Conservation (phyloP, 257 asterid species). For the Solanum medicagineum region DNA sequence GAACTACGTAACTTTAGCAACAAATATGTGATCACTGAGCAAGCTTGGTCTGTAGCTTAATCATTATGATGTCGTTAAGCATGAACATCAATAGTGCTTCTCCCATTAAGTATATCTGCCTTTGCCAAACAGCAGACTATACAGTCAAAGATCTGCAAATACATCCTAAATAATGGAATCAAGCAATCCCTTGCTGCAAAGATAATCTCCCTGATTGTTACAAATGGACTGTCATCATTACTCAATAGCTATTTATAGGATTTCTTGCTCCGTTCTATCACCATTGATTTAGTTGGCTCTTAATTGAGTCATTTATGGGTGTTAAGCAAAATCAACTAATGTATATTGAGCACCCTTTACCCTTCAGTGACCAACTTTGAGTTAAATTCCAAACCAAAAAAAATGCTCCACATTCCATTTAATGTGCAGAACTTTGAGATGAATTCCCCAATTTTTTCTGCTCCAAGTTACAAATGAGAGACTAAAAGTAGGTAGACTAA, state of each 20-base stretch:
- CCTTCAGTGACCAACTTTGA: not conserved
- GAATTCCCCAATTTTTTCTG: not conserved
- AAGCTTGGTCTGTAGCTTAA: not conserved
- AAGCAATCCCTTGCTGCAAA: not conserved
- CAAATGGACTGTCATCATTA: not conserved
- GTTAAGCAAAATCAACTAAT: not conserved
- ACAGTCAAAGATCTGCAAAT: not conserved
- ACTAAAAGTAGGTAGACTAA: not conserved
- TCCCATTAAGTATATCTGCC: not conserved
- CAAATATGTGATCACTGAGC: not conserved
- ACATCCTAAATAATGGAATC: not conserved
- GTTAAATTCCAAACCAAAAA: not conserved
- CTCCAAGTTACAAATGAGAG: not conserved
- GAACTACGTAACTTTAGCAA: not conserved
- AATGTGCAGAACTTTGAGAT: not conserved
- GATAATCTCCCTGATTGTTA: not conserved
- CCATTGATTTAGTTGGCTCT: not conserved
- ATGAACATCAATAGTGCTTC: not conserved
- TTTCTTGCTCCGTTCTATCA: not conserved
- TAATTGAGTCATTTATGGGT: not conserved
- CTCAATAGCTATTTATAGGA: not conserved
- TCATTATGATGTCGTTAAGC: not conserved
- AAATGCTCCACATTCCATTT: not conserved
- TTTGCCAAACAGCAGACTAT: not conserved
- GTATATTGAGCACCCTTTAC: not conserved